These are phyloP conservation scores for Blastobotrys indianensis DNA, from an alignment of 1,139 yeast genomes.

Conservation along the genomic window DNA sequence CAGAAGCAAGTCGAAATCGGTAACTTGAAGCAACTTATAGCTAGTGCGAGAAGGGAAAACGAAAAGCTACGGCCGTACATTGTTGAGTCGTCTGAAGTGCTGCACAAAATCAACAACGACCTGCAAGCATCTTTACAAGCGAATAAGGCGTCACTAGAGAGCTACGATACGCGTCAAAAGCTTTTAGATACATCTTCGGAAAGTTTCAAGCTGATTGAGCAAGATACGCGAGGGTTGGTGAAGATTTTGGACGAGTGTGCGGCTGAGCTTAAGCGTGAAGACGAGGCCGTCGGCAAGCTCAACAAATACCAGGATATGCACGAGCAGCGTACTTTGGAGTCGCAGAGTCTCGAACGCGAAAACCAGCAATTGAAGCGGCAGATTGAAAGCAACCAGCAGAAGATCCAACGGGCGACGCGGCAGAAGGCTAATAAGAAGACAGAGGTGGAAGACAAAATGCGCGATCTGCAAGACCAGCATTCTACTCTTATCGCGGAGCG, in stretches of 20 bases:
- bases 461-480: conserved; percentile 43
- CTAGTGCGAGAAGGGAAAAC: conserved; percentile 53
- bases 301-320: conserved; percentile 43
- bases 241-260: conserved; percentile 55
- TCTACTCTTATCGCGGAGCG: conserved; percentile 47
- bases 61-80: conserved; percentile 57
- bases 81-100: conserved; percentile 54
- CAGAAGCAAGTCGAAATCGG: conserved; percentile 51
- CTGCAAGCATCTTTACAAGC: conserved; percentile 45
- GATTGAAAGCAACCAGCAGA: conserved; percentile 48
- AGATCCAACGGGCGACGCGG: conserved; percentile 44
- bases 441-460: conserved; percentile 43
- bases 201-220: conserved; percentile 51
- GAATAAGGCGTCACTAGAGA: conserved; percentile 39
- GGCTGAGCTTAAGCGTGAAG: conserved; percentile 46
- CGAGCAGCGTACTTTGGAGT: conserved; percentile 42
- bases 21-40: conserved; percentile 47
- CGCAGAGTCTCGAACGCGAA: conserved; percentile 47
- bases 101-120: conserved; percentile 52
- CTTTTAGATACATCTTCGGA: conserved; percentile 53
- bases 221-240: conserved; percentile 48
- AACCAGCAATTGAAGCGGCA: conserved; percentile 49
- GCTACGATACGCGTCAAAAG: conserved; percentile 45
- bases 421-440: conserved; percentile 46
- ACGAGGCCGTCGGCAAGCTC: conserved; percentile 39